Percentiles rank a stretch among this genome's conserved stretches.
Evolutionary conservation across 2,329 filamentous ascomycete genomes (phyloP).

Genomic region (Amylocarpus encephaloides): DNA sequence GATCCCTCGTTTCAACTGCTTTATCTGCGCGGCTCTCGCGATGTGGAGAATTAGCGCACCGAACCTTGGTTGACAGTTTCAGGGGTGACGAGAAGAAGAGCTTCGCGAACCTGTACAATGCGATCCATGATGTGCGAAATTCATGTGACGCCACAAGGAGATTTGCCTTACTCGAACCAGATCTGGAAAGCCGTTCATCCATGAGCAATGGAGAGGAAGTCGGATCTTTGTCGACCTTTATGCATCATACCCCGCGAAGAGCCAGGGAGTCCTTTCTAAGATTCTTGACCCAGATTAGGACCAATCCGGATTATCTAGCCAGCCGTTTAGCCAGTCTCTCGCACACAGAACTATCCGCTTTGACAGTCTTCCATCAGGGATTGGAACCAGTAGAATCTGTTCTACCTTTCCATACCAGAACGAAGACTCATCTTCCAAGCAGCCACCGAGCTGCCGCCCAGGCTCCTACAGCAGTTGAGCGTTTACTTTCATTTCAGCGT

Average conservation of each 20-base stretch:
- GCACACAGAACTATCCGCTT: conserved; percentile 66
- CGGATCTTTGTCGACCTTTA: conserved; percentile 47
- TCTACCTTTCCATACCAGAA: conserved; percentile 58
- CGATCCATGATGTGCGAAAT: conserved; percentile 71
- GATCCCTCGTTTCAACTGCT: conserved; percentile 67
- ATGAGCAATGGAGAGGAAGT: conserved; percentile 34
- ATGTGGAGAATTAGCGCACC: conserved; percentile 67
- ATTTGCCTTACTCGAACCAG: conserved; percentile 65
- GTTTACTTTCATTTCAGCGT: conserved; percentile 80
- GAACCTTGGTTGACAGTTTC: conserved; percentile 72
- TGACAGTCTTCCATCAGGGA: conserved; percentile 72
- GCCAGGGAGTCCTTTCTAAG: conserved; percentile 69
- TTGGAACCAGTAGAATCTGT: conserved; percentile 80
- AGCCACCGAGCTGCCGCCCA: conserved; percentile 40
- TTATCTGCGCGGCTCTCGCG: conserved; percentile 68
- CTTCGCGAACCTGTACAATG: conserved; percentile 69
- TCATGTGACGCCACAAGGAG: conserved; percentile 68
- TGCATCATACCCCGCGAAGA: conserved; percentile 68
- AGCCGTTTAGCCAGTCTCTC: conserved; percentile 71
- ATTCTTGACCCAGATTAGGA: conserved; percentile 76
- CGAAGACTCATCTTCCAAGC: conserved; percentile 39
- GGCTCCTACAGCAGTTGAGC: conserved; percentile 64
- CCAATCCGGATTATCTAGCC: conserved; percentile 82
- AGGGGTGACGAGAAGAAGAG: conserved; percentile 71
- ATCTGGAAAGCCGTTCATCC: conserved; percentile 49